Evolutionary conservation across 306 rosid species (phyloP), one percentile per base, ranked within the genome.

Genomic region (Lathyrus tuberosus): DNA sequence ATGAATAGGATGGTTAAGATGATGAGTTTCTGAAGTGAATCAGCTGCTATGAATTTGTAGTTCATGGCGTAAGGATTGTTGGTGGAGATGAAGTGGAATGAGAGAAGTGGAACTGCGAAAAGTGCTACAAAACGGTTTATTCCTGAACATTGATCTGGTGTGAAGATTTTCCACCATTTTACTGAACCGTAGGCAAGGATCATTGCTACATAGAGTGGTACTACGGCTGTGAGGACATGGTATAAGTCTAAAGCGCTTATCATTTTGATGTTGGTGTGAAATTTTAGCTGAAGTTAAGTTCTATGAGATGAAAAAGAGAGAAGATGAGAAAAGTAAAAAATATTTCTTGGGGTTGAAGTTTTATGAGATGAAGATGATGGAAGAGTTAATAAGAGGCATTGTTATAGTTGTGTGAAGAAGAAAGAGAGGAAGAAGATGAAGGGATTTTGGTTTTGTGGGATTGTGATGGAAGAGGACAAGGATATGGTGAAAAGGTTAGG

Each of bases 151-250:
- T 91, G 97, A 8, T 88, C 96, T 0, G 97, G 96, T 33, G 73
- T 86, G 82, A 91, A 91, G 76, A 91, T 91, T 61, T 88, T 86
- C 96, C 96, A 91, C 97, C 96, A 91, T 72, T 88, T 88, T 9
- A 91, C 97, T 0, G 97, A 91, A 4, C 93, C 97, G 46, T 91
- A 91, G 0, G 97, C 97, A 0, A 88, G 75, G 62, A 91, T 80
- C 97, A 88, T 90, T 5, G 96, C 96, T 37, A 90, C 96, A 24
- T 90, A 90, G 6, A 90, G 90, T 0, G 96, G 97, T 13, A 91
- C 97, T 47, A 91, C 97, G 0, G 91, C 96, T 0, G 97, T 88
- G 6, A 91, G 86, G 35, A 91, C 97, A 41, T 88, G 97, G 83
- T 91, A 91, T 16, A 91, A 81, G 79, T 91, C 97, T 5, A 69